Percentiles rank a stretch among this genome's conserved stretches.
Evolutionary conservation across 305 asterid genomes (phyloP).

Genomic region (Solanum aculeatissimum): DNA sequence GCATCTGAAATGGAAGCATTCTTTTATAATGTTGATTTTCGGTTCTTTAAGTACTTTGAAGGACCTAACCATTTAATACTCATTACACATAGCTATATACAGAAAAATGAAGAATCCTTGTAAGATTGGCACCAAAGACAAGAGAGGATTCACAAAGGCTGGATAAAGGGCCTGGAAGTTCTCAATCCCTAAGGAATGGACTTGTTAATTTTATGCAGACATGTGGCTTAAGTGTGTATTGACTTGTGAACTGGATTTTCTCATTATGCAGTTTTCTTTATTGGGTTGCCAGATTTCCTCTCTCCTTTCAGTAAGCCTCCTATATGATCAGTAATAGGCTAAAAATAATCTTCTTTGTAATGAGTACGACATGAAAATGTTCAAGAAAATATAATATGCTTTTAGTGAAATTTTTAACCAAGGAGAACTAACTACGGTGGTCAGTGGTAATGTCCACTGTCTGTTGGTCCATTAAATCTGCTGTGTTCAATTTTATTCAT

Average conservation of each 20-base stretch:
- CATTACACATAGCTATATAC: background rate
- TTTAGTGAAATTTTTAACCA: background rate
- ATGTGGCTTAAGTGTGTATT: background rate
- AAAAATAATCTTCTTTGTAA: background rate
- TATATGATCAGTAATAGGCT: background rate
- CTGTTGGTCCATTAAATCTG: background rate
- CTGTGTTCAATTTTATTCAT: background rate
- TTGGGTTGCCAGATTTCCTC: background rate
- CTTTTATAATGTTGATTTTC: background rate
- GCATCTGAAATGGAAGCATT: background rate
- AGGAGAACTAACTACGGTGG: background rate
- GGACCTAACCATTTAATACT: background rate
- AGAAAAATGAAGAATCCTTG: background rate
- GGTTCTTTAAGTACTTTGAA: background rate
- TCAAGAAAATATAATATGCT: background rate
- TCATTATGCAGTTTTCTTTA: background rate
- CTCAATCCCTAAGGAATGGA: background rate
- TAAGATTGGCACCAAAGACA: background rate
- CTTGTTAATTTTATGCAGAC: background rate
- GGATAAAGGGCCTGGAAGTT: background rate
- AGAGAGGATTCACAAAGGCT: background rate
- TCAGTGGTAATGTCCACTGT: background rate
- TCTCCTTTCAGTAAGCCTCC: background rate
- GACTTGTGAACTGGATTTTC: background rate
- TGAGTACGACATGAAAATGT: background rate